These are phyloP conservation scores for Xylariaceae sp. DNA, from an alignment of 2,329 filamentous ascomycete genomes.

Conservation along the genomic window DNA sequence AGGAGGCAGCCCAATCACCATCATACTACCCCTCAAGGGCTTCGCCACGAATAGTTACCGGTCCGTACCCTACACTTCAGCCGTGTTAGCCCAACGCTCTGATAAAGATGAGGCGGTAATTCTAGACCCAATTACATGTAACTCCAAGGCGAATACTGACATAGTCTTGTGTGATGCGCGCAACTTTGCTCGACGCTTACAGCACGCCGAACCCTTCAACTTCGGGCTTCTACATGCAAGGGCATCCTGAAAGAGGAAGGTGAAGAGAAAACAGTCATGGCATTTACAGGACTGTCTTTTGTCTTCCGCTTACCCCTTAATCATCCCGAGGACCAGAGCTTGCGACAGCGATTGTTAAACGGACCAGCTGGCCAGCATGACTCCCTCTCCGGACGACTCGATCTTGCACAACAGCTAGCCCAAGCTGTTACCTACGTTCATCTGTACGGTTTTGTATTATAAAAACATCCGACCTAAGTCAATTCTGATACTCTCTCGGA, in stretches of 20 bases:
- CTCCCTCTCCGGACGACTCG: neutral
- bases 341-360: neutral
- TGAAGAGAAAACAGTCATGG: neutral
- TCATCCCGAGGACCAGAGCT: neutral
- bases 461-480: neutral
- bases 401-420: neutral
- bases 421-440: neutral
- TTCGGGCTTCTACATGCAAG: neutral
- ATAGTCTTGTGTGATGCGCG: too few relatives aligned
- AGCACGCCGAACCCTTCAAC: neutral
- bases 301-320: neutral
- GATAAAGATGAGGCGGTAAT: too few relatives aligned
- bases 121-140: too few relatives aligned
- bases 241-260: neutral
- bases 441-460: neutral
- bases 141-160: too few relatives aligned
- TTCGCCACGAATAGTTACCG: too few relatives aligned
- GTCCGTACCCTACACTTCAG: too few relatives aligned
- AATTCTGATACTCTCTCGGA: neutral
- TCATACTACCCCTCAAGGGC: too few relatives aligned
- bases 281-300: neutral
- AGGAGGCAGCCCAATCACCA: too few relatives aligned
- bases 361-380: neutral
- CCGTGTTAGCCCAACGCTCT: too few relatives aligned
- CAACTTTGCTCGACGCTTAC: neutral